Base-by-base conservation (phyloP, 2,329 filamentous ascomycete genomes). In the Talaromyces rugulosus region DNA sequence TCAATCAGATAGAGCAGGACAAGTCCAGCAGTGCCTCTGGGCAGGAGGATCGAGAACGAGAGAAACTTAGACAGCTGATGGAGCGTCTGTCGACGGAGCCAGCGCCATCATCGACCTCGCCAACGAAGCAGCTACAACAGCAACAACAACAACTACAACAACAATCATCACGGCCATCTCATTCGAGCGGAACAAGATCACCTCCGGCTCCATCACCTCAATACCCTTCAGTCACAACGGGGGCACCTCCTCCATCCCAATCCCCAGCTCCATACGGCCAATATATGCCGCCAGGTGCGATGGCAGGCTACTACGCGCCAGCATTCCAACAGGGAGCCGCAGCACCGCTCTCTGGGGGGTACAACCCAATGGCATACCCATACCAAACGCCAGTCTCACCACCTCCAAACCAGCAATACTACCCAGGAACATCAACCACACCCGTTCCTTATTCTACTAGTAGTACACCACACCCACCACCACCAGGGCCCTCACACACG, bases 1-100 rank as follows among this genome's bases (percentile, higher is more conserved):
- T 99, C 40, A 87, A 86, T 67, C 89, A 92, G 68, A 99, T 99
- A 65, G 92, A 96, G 75, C 87, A 90, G 67, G 87, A 89, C 57
- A 89, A 89, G 69, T 84, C 86, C 4, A 85, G 83, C 57, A 88
- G 79, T 42, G 78, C 79, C 27, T 77, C 77, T n/a, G 78, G 77
- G 33, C 80, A 83, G 61, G 92, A 92, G 34, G 92, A 96, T 69
- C 83, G 90, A 58, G 94, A 98, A 74, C 88, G 91, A 61, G 92
- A 96, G 70, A 86, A 94, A 60, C 79, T 99, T 61, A 87, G 91
- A 62, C 90, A 90, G 50, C 81, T 99, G 47, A 98, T 99, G 95
- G 93, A 97, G 71, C 87, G 93, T 59, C 94, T 98, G 87, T 93
- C 92, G 1, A 89, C 97, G 78, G 91, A 94, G 60, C 78, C 77